phyloP scores from a whole-genome alignment of 1,139 yeast species.

The Debaryomycetaceae sp. region DNA sequence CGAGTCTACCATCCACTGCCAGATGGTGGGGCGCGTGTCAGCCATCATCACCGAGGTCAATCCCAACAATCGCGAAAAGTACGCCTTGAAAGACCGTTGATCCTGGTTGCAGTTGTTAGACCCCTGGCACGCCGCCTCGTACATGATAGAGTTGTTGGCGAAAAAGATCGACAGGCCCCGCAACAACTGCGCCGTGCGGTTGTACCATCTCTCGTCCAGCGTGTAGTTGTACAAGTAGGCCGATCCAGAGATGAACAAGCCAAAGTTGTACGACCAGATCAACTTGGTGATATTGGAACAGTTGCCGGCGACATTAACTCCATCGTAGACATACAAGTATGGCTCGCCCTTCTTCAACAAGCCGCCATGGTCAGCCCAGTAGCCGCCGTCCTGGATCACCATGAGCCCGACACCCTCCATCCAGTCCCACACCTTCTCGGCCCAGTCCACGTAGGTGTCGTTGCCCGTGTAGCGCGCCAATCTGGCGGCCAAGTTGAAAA shows the following conservation, averaged over 20 bases:
- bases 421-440: conserved; percentile 82
- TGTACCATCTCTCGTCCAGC: conserved; percentile 61
- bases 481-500: conserved; percentile 84
- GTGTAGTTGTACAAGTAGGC: conserved; percentile 81
- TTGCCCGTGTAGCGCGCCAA: conserved; percentile 79
- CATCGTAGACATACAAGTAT: conserved; percentile 60
- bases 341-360: conserved; percentile 7
- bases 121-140: conserved; percentile 79
- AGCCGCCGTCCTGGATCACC: conserved; percentile 35
- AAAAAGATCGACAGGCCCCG: conserved; percentile 53
- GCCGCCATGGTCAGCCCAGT: conserved; percentile 20
- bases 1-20: conserved; percentile 50
- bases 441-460: conserved; percentile 71
- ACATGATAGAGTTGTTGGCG: conserved; percentile 53
- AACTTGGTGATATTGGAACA: conserved; percentile 56
- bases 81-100: conserved; percentile 87
- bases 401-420: conserved; percentile 58
- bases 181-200: conserved; percentile 51
- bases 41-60: conserved; percentile 74
- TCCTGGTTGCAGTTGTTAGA: conserved; percentile 68
- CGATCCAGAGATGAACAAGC: conserved; percentile 72
- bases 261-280: conserved; percentile 90
- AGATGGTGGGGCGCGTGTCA: conserved; percentile 48
- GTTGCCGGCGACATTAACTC: conserved; percentile 60
- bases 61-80: conserved; percentile 71